phyloP scores from a whole-genome alignment of 1,139 yeast species.

The Sugiyamaella grinbergsii region DNA sequence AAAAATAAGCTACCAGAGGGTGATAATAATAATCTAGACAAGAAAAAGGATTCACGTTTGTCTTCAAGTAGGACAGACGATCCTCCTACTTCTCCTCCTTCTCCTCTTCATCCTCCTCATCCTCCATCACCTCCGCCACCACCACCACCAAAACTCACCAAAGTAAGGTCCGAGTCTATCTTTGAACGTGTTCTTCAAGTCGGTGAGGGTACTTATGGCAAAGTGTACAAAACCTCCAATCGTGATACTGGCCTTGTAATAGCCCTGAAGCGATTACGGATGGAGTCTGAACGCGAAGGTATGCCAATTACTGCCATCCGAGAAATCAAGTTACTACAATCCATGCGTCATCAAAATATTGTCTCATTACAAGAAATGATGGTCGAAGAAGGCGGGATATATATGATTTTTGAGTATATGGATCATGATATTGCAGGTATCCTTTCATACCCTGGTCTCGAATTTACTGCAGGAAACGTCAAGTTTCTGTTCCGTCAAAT shows the following conservation, averaged over 20 bases:
- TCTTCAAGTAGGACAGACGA: no score
- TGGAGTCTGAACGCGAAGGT: conserved; percentile 90
- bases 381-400: conserved; percentile 76
- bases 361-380: conserved; percentile 86
- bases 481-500: conserved; percentile 78
- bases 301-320: conserved; percentile 95
- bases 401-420: conserved; percentile 91
- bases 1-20: neutral
- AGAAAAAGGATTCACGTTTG: no score
- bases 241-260: conserved; percentile 67
- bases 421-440: conserved; percentile 93
- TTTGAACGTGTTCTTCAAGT: conserved; percentile 55
- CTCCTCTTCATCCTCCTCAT: neutral
- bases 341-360: conserved; percentile 80
- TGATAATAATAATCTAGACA: neutral
- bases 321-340: conserved; percentile 83
- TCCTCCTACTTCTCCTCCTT: neutral
- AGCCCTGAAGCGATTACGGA: conserved; percentile 79
- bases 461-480: conserved; percentile 64
- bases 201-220: conserved; percentile 85
- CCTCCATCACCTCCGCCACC: conserved; percentile 14
- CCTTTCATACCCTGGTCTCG: conserved; percentile 71
- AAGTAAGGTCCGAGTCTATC: conserved; percentile 34
- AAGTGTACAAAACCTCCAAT: conserved; percentile 76
- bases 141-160: conserved; percentile 11